Evolutionary conservation across 805 yeast genomes (phyloP), one percentile per base, ranked within the genome.

Genomic region (Cyberlindnera misumaiensis): DNA sequence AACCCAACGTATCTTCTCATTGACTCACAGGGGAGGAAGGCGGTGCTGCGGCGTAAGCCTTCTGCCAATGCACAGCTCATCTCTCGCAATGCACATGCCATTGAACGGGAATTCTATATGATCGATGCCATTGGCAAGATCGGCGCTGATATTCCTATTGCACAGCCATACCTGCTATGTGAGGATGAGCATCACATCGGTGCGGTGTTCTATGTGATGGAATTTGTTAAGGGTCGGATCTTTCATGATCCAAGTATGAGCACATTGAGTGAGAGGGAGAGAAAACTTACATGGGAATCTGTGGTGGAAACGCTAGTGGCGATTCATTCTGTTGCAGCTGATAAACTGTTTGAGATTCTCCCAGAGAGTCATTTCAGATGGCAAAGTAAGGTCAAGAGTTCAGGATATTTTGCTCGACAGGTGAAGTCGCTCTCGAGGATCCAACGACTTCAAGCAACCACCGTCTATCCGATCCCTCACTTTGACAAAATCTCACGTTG

Each of bases 21-120:
- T 2, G 79, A 74, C 44, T 51, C 62, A 2, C 43, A 44, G 5
- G 65, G 65, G 1, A 57, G 52, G 22, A 58, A 63, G 30, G 68
- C 64, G 38, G 83, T 77, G 3, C 61, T 77, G 36, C 60, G 84
- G 40, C 63, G 77, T 45, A 77, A 77, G 49, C 84, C 84, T 1
- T 64, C 70, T 7, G 55, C 72, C 3, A 73, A 71, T 45, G 62
- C 62, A 27, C 62, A 69, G 40, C 59, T 77, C 33, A 68, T 75
- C 13, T 68, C 77, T 13, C 69, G 64, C 45, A 65, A 76, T 7
- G 82, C 84, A 1, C 84, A 77, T 53, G 72, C 82, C 4, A 72
- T 77, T 25, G 83, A 77, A 46, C 53, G 83, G 13, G 84, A 77
- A 51, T 77, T 70, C 48, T 65, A 65, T 51, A 67, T 77, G 56